Conservation (phyloP, 768 basidiomycete species). For the Kwoniella dendrophila region DNA sequence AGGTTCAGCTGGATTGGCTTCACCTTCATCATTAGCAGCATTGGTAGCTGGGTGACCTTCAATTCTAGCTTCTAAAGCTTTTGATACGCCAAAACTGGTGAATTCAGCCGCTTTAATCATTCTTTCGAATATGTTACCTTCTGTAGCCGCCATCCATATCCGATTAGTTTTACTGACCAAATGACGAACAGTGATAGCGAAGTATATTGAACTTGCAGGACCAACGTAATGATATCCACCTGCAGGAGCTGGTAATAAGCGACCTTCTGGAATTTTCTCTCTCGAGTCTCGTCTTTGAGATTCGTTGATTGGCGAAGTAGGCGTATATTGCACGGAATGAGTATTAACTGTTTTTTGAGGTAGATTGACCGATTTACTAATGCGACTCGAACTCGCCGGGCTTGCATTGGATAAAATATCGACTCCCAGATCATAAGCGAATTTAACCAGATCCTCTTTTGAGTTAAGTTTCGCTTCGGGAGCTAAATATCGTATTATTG, state of each 20-base stretch:
- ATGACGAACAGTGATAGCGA: slow-evolving; percentile 14
- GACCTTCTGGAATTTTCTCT: slow-evolving; percentile 23
- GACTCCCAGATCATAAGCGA: no score
- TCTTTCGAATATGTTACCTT: slow-evolving; percentile 9
- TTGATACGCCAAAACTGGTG: slow-evolving; percentile 12
- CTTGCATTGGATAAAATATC: no score
- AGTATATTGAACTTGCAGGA: slow-evolving; percentile 16
- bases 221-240: slow-evolving; percentile 31
- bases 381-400: no score
- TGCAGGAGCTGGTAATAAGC: slow-evolving; percentile 21
- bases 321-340: no score
- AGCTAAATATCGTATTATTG: no score
- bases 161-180: slow-evolving; percentile 11
- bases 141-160: slow-evolving; percentile 7
- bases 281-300: no score
- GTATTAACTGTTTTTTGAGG: no score
- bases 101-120: slow-evolving; percentile 21
- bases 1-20: background rate
- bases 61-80: slow-evolving; percentile 24
- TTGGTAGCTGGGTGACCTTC: slow-evolving; percentile 17
- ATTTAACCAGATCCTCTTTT: no score
- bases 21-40: slow-evolving; percentile 5
- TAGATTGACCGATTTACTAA: no score
- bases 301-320: no score
- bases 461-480: no score